phyloP scores from a whole-genome alignment of 1,284 basidiomycete species.

The Neolentinus lepideus region DNA sequence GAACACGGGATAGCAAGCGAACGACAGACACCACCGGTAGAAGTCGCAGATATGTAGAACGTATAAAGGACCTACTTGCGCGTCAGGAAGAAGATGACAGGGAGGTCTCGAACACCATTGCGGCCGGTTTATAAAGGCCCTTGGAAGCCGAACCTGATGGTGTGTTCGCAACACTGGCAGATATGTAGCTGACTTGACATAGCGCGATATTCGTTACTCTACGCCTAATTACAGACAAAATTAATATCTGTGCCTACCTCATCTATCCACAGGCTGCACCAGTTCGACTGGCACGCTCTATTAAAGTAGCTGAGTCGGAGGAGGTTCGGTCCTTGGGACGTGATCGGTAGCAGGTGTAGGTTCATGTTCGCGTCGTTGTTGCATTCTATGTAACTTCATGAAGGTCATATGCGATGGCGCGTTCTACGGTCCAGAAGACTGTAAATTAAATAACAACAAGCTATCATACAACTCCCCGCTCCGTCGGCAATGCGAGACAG shows the following conservation, averaged over 20 bases:
- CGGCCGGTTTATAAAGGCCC: slow-evolving; percentile 10
- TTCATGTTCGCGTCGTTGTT: background rate
- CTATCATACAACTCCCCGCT: background rate
- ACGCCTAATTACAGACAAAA: background rate
- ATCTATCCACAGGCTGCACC: background rate
- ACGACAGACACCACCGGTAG: slow-evolving; percentile 47
- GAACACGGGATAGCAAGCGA: slow-evolving; percentile 59
- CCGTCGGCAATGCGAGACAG: too few relatives aligned
- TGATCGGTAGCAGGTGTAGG: background rate
- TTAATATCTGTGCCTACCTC: background rate
- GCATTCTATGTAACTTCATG: background rate
- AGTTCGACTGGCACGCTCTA: background rate
- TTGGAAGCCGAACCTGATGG: background rate
- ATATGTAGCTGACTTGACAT: background rate
- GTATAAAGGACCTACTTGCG: slow-evolving; percentile 39
- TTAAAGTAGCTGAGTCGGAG: background rate
- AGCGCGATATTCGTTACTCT: background rate
- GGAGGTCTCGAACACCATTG: slow-evolving; percentile 16
- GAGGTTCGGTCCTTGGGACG: background rate
- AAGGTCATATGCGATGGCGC: background rate
- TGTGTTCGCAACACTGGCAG: background rate
- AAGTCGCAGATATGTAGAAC: slow-evolving; percentile 41
- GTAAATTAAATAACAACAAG: background rate
- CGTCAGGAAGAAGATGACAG: slow-evolving; percentile 34
- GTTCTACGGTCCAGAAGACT: background rate